Base-by-base conservation (phyloP, 108 stramenopile species). In the Cyclotella atomus region DNA sequence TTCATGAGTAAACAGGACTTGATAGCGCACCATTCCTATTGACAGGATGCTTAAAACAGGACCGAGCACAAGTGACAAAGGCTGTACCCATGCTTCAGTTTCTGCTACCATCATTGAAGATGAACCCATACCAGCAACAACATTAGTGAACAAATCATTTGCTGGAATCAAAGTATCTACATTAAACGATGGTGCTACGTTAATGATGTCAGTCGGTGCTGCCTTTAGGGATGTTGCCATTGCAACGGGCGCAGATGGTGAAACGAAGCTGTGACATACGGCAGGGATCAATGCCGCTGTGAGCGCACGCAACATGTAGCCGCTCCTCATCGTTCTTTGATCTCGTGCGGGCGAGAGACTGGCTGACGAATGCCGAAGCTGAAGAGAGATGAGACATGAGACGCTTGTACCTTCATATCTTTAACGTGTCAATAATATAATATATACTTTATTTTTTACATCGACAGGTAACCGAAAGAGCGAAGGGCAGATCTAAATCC, bases 21-120 rank as follows among this genome's bases (percentile, higher is more conserved):
- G n/a, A n/a, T n/a, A n/a, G 59, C 87, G 52, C 68, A 92, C 83
- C 92, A 93, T 93, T 55, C 88, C 89, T 66, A 93, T 89, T 20
- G 92, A 91, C 44, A 95, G 70, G 24, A 95, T 83, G 61, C 91
- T 95, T 56, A 92, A 68, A 69, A 91, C 85, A 9, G 90, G 90
- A 15, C 86, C 94, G 21, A 95, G 79, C 24, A 90, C 77, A 16
- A 67, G 33, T 3, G 87, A 79, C n/a, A 88, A 47, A 2, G 94
- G 94, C 66, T 88, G 79, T 0, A 95, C 94, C 94, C 94, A 95
- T 17, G 87, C 83, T 64, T 95, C 91, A 17, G 94, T 95, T 73
- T 91, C 93, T 15, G 91, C 86, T 59, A 91, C 50, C 23, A 91
- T 30, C 24, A 92, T 36, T 14, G 85, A 83, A 46, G 85, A 71